phyloP scores from a whole-genome alignment of 75 land plant genomes.

The Cryptomeria japonica region DNA sequence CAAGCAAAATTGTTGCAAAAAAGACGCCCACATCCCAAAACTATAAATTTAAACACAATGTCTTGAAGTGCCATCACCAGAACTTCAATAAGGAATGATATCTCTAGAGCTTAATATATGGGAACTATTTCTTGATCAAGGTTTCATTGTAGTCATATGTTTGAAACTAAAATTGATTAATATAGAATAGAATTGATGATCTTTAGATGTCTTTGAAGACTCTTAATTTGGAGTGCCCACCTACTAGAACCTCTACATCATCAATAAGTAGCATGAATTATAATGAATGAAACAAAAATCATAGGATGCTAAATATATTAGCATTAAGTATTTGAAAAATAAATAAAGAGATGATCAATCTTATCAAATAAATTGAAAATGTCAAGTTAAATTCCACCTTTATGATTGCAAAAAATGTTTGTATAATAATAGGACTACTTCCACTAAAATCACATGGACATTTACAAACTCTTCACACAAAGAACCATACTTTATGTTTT shows the following conservation, averaged over 20 bases:
- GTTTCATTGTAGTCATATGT: too few relatives aligned
- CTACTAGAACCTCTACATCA: too few relatives aligned
- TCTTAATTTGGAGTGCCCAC: too few relatives aligned
- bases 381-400: slow-evolving; percentile 62
- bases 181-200: too few relatives aligned
- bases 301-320: too few relatives aligned
- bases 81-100: neutral
- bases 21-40: slow-evolving; percentile 74
- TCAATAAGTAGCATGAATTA: too few relatives aligned
- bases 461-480: slow-evolving; percentile 13
- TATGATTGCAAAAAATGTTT: slow-evolving; percentile 51
- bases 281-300: too few relatives aligned
- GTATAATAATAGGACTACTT: slow-evolving; percentile 39
- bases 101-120: too few relatives aligned
- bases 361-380: slow-evolving; percentile 81
- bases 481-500: slow-evolving; percentile 19
- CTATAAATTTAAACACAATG: slow-evolving; percentile 49
- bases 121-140: too few relatives aligned
- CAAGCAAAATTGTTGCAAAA: slow-evolving; percentile 80
- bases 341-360: neutral
- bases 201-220: too few relatives aligned
- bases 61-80: slow-evolving; percentile 31
- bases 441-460: slow-evolving; percentile 52
- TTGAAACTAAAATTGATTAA: too few relatives aligned
- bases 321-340: too few relatives aligned